A percentile compares a stretch with the other conserved stretches of the same genome.
phyloP scores from a whole-genome alignment of 129 eudicot species.

The Tanacetum coccineum region DNA sequence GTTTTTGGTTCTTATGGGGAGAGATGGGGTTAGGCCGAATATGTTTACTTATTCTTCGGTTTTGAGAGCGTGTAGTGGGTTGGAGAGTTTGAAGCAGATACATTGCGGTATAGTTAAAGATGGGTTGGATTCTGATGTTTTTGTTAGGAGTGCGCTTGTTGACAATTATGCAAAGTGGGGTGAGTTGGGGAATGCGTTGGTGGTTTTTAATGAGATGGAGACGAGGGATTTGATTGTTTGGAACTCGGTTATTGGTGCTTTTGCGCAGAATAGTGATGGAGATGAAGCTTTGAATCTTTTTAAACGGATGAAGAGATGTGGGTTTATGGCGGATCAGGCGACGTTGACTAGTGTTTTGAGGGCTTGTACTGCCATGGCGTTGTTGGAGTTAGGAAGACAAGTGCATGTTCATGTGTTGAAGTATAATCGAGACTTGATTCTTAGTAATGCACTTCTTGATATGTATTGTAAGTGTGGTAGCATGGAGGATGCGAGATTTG shows the following conservation, averaged over 20 bases:
- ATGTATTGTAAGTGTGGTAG: constrained; percentile 89
- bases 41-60: constrained; percentile 68
- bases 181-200: constrained; percentile 43
- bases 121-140: constrained; percentile 75
- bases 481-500: constrained; percentile 57
- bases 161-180: constrained; percentile 78
- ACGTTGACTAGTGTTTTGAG: constrained; percentile 65
- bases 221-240: constrained; percentile 69
- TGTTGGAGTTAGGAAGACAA: constrained; percentile 70
- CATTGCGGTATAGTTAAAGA: constrained; percentile 53
- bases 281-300: constrained; percentile 63
- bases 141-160: constrained; percentile 67
- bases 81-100: constrained; percentile 48
- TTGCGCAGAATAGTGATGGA: constrained; percentile 67
- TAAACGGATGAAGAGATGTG: constrained; percentile 62
- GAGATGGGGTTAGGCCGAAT: constrained; percentile 59
- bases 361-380: constrained; percentile 60
- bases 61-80: constrained; percentile 55
- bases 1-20: constrained; percentile 58
- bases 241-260: constrained; percentile 73
- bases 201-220: constrained; percentile 49
- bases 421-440: constrained; percentile 55
- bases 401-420: constrained; percentile 71
- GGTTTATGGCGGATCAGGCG: constrained; percentile 57
- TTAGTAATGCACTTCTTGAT: constrained; percentile 69